phyloP scores from a whole-genome alignment of 2,329 filamentous ascomycete genomes.

The Exophiala dermatitidis region DNA sequence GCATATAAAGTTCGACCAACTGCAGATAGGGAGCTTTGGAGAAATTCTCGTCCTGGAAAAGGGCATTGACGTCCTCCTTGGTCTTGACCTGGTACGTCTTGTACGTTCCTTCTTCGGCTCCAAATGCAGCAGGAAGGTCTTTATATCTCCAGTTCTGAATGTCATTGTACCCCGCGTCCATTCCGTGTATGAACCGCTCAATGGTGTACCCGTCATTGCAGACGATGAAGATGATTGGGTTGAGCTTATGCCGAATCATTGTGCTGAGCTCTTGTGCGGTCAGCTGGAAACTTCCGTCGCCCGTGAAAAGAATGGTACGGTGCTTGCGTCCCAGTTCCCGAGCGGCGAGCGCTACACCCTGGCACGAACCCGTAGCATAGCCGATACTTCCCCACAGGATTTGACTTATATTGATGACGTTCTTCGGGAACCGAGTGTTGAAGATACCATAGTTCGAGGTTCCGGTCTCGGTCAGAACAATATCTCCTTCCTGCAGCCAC shows the following conservation, averaged over 20 bases:
- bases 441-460: slow-evolving; percentile 53
- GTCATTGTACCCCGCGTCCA: slow-evolving; percentile 50
- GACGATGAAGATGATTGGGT: slow-evolving; percentile 48
- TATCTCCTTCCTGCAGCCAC: slow-evolving; percentile 47
- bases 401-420: slow-evolving; percentile 44
- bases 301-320: slow-evolving; percentile 52
- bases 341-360: slow-evolving; percentile 51
- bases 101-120: slow-evolving; percentile 29
- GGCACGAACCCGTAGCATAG: slow-evolving; percentile 52
- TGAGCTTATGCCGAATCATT: slow-evolving; percentile 50
- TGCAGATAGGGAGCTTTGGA: slow-evolving; percentile 35
- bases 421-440: slow-evolving; percentile 44
- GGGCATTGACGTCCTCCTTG: slow-evolving; percentile 30
- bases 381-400: slow-evolving; percentile 56
- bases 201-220: slow-evolving; percentile 57
- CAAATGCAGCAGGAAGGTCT: slow-evolving; percentile 35
- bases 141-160: slow-evolving; percentile 47
- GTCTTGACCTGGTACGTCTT: slow-evolving; percentile 63
- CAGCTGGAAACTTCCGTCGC: slow-evolving; percentile 59
- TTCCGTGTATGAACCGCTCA: slow-evolving; percentile 52
- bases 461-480: slow-evolving; percentile 54
- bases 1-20: slow-evolving; percentile 40
- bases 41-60: slow-evolving; percentile 31
- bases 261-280: slow-evolving; percentile 60
- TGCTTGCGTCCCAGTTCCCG: slow-evolving; percentile 47